Percentiles rank a stretch among this genome's conserved stretches.
Evolutionary conservation across 495 filamentous ascomycete species (phyloP).

Genomic region (Articulospora tetracladia): DNA sequence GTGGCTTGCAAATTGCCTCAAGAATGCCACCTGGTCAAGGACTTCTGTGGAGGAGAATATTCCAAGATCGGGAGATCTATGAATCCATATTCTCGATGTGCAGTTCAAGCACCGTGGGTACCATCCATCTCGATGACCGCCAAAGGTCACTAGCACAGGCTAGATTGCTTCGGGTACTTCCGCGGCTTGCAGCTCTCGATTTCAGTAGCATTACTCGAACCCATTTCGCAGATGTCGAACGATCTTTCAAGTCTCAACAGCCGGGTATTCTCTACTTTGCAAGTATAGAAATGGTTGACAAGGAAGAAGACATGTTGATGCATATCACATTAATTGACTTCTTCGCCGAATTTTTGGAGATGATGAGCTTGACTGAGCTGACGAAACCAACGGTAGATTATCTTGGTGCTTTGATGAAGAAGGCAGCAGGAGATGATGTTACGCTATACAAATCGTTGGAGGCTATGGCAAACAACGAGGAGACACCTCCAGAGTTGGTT

Average conservation of each 20-base stretch:
- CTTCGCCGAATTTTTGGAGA: conserved; percentile 59
- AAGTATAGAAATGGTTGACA: conserved; percentile 68
- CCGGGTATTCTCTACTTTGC: conserved; percentile 72
- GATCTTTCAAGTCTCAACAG: conserved; percentile 30
- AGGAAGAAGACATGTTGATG: conserved; percentile 68
- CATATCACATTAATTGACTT: conserved; percentile 76
- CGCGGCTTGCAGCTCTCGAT: conserved; percentile 60
- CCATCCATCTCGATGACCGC: conserved; percentile 44
- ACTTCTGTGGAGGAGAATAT: conserved; percentile 68
- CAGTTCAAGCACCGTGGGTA: conserved; percentile 38
- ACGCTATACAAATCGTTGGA: conserved; percentile 36
- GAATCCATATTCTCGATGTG: conserved; percentile 58
- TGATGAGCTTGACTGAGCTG: conserved; percentile 42
- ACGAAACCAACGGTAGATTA: conserved; percentile 36
- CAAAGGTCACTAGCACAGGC: conserved; percentile 77
- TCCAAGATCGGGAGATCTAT: conserved; percentile 65
- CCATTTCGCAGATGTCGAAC: conserved; percentile 57
- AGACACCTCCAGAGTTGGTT: conserved; percentile 23
- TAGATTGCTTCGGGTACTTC: conserved; percentile 66
- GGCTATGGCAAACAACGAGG: conserved; percentile 26
- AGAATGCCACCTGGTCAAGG: conserved; percentile 53
- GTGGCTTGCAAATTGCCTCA: conserved; percentile 33
- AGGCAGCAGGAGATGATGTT: conserved; percentile 35
- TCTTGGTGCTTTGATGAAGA: conserved; percentile 33
- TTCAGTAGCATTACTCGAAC: conserved; percentile 57